phyloP scores from a whole-genome alignment of 2,329 filamentous ascomycete genomes.

The Grosmannia clavigera region DNA sequence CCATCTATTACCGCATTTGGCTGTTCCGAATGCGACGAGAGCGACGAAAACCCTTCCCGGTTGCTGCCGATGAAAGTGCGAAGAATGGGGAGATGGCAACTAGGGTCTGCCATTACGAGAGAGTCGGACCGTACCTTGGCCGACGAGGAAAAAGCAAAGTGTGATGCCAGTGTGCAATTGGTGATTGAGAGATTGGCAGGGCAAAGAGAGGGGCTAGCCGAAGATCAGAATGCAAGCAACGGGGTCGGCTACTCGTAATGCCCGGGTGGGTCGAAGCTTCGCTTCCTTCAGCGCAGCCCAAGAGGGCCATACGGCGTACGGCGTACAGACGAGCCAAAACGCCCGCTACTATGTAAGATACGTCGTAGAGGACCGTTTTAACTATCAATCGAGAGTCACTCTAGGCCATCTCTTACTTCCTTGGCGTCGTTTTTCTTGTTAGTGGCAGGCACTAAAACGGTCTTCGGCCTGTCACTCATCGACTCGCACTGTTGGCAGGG shows the following conservation, averaged over 20 bases:
- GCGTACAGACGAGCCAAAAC: too few relatives aligned
- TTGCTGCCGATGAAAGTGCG: neutral
- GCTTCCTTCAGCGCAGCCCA: neutral
- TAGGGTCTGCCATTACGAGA: neutral
- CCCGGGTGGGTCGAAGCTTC: neutral
- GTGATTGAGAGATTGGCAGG: neutral
- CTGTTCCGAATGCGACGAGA: neutral
- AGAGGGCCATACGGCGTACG: too few relatives aligned
- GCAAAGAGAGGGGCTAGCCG: neutral
- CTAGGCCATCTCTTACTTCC: neutral
- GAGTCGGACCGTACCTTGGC: neutral
- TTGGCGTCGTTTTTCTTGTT: neutral
- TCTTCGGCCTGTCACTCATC: neutral
- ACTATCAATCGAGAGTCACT: neutral
- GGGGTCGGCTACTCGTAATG: neutral
- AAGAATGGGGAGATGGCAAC: neutral
- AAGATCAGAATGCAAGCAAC: neutral
- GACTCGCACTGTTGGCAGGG: slow-evolving; percentile 3
- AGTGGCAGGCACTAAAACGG: neutral
- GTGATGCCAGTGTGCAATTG: neutral
- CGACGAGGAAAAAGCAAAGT: neutral
- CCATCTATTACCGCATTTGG: too few relatives aligned
- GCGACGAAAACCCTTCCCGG: neutral
- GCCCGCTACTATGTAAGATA: too few relatives aligned
- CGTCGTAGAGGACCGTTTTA: too few relatives aligned